These are phyloP conservation scores for rapeseed (Brassica napus) DNA, from an alignment of 345 rosid species.

Conservation along the genomic window DNA sequence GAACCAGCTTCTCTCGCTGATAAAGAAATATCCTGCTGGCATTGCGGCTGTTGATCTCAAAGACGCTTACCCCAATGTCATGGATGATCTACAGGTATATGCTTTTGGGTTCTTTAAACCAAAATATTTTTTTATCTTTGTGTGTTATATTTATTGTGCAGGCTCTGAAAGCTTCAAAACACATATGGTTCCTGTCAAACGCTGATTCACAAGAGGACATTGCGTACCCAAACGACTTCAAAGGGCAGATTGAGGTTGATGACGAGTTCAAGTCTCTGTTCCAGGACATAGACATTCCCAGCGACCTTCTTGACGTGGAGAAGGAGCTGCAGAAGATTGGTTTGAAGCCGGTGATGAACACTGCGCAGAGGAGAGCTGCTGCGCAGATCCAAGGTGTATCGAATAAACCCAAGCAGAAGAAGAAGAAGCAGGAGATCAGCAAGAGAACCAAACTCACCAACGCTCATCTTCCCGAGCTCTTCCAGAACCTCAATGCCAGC, in stretches of 20 bases:
- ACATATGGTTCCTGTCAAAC: constrained; percentile 72
- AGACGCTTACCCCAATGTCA: constrained; percentile 81
- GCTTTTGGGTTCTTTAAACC: background rate
- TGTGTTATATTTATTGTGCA: constrained; percentile 20
- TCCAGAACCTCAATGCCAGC: constrained; percentile 40
- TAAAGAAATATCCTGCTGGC: constrained; percentile 61
- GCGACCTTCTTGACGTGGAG: constrained; percentile 76
- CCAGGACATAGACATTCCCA: constrained; percentile 61
- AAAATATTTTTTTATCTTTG: too few relatives aligned
- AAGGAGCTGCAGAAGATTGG: constrained; percentile 75
- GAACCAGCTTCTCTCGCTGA: constrained; percentile 56
- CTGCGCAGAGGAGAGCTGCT: constrained; percentile 74
- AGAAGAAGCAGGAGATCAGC: constrained; percentile 75
- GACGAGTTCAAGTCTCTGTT: constrained; percentile 67
- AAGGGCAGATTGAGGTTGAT: constrained; percentile 58
- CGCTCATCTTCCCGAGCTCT: constrained; percentile 77
- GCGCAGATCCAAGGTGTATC: constrained; percentile 59
- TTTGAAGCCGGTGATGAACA: constrained; percentile 80
- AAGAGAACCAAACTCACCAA: constrained; percentile 87
- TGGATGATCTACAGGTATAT: constrained; percentile 81
- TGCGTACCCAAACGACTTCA: constrained; percentile 83
- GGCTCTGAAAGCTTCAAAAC: constrained; percentile 66
- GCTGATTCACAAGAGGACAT: constrained; percentile 60
- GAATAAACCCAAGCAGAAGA: constrained; percentile 63
- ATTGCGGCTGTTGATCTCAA: constrained; percentile 77